Conservation (phyloP, 805 yeast species). For the Ogataea salicorniae region DNA sequence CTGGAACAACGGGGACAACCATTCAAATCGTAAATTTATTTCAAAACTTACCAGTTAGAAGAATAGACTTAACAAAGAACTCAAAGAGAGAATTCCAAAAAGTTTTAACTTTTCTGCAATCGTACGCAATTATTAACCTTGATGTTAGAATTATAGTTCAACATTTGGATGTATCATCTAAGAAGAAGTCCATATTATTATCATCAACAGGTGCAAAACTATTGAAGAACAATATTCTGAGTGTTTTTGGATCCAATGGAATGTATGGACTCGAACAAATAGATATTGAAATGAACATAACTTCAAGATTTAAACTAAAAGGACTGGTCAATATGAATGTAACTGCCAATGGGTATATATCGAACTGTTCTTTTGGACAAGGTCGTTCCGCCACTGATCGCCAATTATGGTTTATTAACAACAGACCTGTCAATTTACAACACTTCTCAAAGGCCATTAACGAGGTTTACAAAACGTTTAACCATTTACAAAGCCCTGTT, state of each 20-base stretch:
- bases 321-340: conserved; percentile 34
- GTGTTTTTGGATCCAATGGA: conserved; percentile 67
- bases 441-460: conserved; percentile 54
- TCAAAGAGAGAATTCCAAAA: conserved; percentile 67
- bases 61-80: conserved; percentile 65
- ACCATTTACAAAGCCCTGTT: conserved; percentile 69
- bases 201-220: conserved; percentile 49
- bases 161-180: conserved; percentile 39
- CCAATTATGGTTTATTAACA: conserved; percentile 70
- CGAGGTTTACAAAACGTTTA: conserved; percentile 69
- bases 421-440: conserved; percentile 64
- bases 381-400: conserved; percentile 70
- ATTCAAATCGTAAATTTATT: conserved; percentile 58
- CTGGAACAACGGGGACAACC: conserved; percentile 68
- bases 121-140: conserved; percentile 58
- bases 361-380: conserved; percentile 74
- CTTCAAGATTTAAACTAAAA: conserved; percentile 22
- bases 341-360: conserved; percentile 54
- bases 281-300: conserved; percentile 35
- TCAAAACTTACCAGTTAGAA: conserved; percentile 71
- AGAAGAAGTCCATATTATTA: conserved; percentile 50
- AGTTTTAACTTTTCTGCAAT: conserved; percentile 57
- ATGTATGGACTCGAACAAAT: conserved; percentile 53
- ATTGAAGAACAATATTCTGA: conserved; percentile 54
- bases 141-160: conserved; percentile 55